phyloP scores from a whole-genome alignment of 208 protist genomes.

The Phytomonas sp. region DNA sequence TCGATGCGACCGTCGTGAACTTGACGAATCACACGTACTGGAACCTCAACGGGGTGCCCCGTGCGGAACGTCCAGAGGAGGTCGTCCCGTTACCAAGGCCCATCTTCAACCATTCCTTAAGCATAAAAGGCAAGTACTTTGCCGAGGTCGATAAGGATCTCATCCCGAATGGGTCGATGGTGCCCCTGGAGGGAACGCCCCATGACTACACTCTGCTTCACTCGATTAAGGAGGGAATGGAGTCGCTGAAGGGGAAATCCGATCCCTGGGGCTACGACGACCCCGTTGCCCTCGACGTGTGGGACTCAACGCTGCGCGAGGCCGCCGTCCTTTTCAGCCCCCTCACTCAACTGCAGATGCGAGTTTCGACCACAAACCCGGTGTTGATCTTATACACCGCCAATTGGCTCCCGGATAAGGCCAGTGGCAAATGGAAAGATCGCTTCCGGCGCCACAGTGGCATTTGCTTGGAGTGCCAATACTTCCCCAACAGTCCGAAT shows the following conservation, averaged over 20 bases:
- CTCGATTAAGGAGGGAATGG: conserved; percentile 39
- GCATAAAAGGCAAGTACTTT: conserved; percentile 40
- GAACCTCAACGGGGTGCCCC: conserved; percentile 73
- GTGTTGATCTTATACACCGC: conserved; percentile 60
- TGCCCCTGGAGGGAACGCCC: conserved; percentile 22
- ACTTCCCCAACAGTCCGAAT: conserved; percentile 75
- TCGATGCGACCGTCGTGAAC: conserved; percentile 61
- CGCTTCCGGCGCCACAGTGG: conserved; percentile 54
- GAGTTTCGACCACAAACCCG: conserved; percentile 57
- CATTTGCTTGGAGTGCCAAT: conserved; percentile 66
- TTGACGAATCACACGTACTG: conserved; percentile 73
- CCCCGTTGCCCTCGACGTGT: conserved; percentile 56
- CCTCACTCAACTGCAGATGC: conserved; percentile 47
- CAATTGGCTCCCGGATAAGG: conserved; percentile 44
- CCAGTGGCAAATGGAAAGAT: conserved; percentile 36
- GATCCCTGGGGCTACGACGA: conserved; percentile 64
- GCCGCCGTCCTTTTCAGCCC: conserved; percentile 60
- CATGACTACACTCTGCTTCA: conserved; percentile 52
- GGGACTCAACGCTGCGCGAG: conserved; percentile 60
- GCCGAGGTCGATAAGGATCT: conserved; percentile 31
- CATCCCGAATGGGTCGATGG: conserved; percentile 40
- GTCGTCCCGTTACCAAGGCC: conserved; percentile 20
- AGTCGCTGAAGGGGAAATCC: conserved; percentile 19
- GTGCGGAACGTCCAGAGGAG: conserved; percentile 12
- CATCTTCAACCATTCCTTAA: conserved; percentile 53